These are phyloP conservation scores for Vigna radiata DNA, from an alignment of 306 rosid genomes.

Conservation along the genomic window DNA sequence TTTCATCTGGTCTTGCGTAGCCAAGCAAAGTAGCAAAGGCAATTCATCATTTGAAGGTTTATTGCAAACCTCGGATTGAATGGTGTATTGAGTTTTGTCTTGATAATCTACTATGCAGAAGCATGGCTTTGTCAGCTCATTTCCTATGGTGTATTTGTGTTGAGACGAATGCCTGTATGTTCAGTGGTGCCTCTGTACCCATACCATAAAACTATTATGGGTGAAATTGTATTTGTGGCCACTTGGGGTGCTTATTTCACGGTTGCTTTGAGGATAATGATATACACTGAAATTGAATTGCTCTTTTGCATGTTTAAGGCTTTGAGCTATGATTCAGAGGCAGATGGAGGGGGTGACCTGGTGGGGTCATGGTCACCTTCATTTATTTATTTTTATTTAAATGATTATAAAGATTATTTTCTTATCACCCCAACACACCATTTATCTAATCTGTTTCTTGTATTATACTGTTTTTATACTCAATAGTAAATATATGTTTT, in stretches of 20 bases:
- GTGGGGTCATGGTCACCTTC: background rate
- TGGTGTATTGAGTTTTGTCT: background rate
- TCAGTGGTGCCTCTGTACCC: background rate
- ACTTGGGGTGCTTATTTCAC: slow-evolving; percentile 1
- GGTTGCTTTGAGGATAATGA: background rate
- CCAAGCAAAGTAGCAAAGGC: background rate
- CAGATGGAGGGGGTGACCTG: background rate
- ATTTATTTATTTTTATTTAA: background rate
- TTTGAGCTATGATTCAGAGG: background rate
- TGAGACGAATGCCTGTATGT: background rate
- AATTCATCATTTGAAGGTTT: slow-evolving; percentile 11
- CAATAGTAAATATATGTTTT: background rate
- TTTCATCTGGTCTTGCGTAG: slow-evolving; percentile 10
- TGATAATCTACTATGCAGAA: background rate
- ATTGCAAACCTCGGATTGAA: background rate
- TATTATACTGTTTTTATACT: background rate
- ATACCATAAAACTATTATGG: background rate
- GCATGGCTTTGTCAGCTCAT: background rate
- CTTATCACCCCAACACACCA: background rate
- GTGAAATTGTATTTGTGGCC: background rate
- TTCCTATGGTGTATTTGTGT: slow-evolving; percentile 2
- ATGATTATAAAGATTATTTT: background rate
- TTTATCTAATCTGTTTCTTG: background rate
- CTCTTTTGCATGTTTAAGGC: slow-evolving; percentile 6
- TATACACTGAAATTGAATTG: background rate